Evolutionary conservation across 352 stramenopile species (phyloP), one percentile per base, ranked within the genome.

Genomic region (Aphanomyces invadans): DNA sequence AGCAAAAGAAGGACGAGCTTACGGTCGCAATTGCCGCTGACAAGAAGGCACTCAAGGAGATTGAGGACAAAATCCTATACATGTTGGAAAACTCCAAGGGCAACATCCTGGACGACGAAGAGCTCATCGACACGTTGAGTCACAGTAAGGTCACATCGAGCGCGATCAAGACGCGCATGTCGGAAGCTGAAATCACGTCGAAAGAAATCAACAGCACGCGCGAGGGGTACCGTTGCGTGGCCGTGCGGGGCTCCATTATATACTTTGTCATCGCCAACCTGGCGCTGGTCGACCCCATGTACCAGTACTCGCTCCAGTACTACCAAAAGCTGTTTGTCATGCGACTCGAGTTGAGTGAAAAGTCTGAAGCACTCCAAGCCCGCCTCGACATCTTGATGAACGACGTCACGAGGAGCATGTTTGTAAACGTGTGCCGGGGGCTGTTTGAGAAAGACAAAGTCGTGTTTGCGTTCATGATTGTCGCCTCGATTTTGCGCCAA

Each of bases 371-470:
- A 1, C 70, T 98, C 4, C 71, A 88, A 12, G 73, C 87, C 28
- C 76, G 92, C n/a, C 72, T 98, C 2, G 75, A 86, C 1, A 96
- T 97, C 51, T 68, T 98, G 15, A 91, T 96, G 69, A 65, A 96
- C 28, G 89, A 97, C 71, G 88, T 97, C 56, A 98, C 93, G 1
- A 76, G 76, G 46, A 95, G 83, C 45, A 96, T 98, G 78, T 98
- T 96, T 62, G 84, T 95, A 3, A 97, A 98, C 75, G 80, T 98
- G 0, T 97, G 93, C 68, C 83, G 91, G 1, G 93, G 93, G 0
- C 71, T 98, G 1, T 98, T 98, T 67, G 93, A 98, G 71, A 95
- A 95, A 55, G 88, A 98, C 76, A 98, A 98, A 73, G 83, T 98
- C 48, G 79, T 98, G 21, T 98, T 95, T 73, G 86, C 92, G 11